Conservation (phyloP, 2,329 filamentous ascomycete genomes). For the Sporothrix pallida region DNA sequence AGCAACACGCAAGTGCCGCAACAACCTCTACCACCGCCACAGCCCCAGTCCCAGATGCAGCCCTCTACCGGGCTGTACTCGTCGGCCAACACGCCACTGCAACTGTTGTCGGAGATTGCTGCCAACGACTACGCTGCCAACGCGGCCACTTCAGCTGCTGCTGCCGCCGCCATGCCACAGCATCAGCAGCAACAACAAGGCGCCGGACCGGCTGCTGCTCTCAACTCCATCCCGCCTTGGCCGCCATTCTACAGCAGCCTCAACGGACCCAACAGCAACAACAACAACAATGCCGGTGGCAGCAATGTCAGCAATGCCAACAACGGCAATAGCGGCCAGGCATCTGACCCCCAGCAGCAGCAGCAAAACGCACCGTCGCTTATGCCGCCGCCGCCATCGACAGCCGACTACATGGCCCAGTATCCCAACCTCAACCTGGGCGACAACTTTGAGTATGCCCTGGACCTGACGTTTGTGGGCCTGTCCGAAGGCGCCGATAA, state of each 20-base stretch:
- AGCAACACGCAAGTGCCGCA: conserved; percentile 37
- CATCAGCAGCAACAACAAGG: conserved; percentile 40
- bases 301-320: conserved; percentile 33
- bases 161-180: conserved; percentile 34
- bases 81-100: conserved; percentile 58
- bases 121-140: conserved; percentile 49
- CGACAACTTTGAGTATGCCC: conserved; percentile 52
- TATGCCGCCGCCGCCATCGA: conserved; percentile 26
- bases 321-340: neutral
- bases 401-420: conserved; percentile 44
- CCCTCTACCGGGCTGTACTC: conserved; percentile 36
- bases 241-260: conserved; percentile 32
- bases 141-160: conserved; percentile 36
- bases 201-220: neutral
- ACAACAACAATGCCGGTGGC: neutral
- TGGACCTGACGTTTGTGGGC: conserved; percentile 51
- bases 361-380: conserved; percentile 33
- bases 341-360: conserved; percentile 29
- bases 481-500: conserved; percentile 32
- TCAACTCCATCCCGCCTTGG: conserved; percentile 25
- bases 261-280: neutral
- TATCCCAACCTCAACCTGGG: conserved; percentile 44
- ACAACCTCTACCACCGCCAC: neutral
- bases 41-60: conserved; percentile 3
- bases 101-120: conserved; percentile 64